Evolutionary conservation across 2,329 filamentous ascomycete species (phyloP).

Genomic region (Penicillium capsulatum): DNA sequence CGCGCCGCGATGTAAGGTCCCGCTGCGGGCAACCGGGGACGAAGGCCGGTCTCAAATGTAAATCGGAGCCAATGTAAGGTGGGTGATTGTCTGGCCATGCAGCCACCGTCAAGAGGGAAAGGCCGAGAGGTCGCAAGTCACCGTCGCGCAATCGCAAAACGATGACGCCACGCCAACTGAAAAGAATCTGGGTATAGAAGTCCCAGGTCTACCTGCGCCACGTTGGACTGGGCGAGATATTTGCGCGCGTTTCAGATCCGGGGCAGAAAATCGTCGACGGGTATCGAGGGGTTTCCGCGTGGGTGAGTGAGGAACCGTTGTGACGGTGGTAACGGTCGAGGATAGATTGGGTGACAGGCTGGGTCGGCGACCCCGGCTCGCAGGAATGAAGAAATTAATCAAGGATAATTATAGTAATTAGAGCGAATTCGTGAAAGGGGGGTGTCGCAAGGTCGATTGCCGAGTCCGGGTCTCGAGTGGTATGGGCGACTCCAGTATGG

Average conservation of each 20-base stretch:
- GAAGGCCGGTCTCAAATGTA: conserved; percentile 1
- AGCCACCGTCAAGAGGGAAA: conserved; percentile 13
- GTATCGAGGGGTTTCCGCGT: no score
- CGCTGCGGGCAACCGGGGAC: not conserved
- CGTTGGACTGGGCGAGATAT: conserved; percentile 13
- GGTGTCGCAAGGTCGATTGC: conserved; percentile 1
- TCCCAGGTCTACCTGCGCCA: conserved; percentile 16
- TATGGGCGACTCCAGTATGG: conserved; percentile 13
- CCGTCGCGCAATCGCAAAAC: conserved; percentile 1
- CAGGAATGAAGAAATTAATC: conserved; percentile 19
- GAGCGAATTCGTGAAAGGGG: conserved; percentile 12
- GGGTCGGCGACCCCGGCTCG: conserved; percentile 1
- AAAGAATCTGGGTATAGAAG: conserved; percentile 8
- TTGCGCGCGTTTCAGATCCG: conserved; percentile 18
- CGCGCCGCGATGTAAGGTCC: conserved; percentile 2
- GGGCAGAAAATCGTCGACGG: no score
- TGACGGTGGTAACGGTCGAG: conserved; percentile 15
- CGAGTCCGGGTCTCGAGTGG: conserved; percentile 14
- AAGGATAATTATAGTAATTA: conserved; percentile 23
- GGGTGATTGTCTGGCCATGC: conserved; percentile 14
- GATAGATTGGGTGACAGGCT: conserved; percentile 16
- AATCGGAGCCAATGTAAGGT: conserved; percentile 8
- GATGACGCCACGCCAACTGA: conserved; percentile 13
- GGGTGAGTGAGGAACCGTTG: no score
- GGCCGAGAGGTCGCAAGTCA: not conserved